Percentiles rank a stretch among this genome's conserved stretches.
These are phyloP conservation scores for Anacardium occidentale DNA, from an alignment of 345 rosid genomes.

Conservation along the genomic window DNA sequence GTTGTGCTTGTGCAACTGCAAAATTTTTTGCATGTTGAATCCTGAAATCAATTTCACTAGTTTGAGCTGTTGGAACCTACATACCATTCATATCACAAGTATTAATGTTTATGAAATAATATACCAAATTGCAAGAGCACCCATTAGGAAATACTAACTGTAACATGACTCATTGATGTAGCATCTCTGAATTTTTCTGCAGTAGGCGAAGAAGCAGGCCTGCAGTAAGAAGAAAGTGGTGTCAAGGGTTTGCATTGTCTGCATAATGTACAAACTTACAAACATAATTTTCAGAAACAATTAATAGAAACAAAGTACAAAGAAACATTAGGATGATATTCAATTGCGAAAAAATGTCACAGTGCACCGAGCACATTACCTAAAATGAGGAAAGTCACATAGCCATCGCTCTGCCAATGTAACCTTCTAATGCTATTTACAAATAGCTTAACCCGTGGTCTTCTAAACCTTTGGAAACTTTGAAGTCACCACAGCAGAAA, in stretches of 20 bases:
- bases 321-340: background rate
- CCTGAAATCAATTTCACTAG: constrained; percentile 15
- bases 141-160: constrained; percentile 1
- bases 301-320: background rate
- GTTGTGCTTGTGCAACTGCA: constrained; percentile 53
- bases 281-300: background rate
- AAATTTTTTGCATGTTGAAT: constrained; percentile 39
- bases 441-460: background rate
- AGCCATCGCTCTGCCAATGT: background rate
- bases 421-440: background rate
- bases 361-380: background rate
- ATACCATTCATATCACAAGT: background rate
- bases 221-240: background rate
- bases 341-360: background rate
- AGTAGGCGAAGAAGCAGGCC: constrained; percentile 15
- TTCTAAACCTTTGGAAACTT: background rate
- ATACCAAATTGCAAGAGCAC: background rate
- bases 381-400: background rate
- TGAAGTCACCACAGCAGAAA: background rate
- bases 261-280: background rate
- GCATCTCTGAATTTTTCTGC: constrained; percentile 18
- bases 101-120: background rate
- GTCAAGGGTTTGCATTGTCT: background rate
- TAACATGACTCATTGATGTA: background rate
- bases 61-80: constrained; percentile 21